Evolutionary conservation across 208 protist species (phyloP).

Genomic region (Leishmania tarentolae): DNA sequence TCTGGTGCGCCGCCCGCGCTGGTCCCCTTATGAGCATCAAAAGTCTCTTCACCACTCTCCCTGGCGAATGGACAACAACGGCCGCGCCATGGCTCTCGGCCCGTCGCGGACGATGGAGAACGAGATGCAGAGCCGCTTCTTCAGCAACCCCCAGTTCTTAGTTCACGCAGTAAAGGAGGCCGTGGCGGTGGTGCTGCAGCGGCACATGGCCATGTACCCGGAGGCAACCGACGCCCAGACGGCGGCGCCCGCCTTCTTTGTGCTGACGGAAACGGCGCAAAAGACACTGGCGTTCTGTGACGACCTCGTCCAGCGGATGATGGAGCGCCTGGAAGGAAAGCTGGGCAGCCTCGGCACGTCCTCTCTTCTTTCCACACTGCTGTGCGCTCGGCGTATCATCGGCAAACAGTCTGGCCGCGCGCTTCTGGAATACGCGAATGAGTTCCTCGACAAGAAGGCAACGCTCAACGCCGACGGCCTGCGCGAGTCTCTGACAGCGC

Average conservation of each 20-base stretch:
- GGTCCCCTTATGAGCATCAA: constrained; percentile 78
- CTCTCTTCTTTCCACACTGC: constrained; percentile 61
- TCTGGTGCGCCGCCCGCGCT: constrained; percentile 66
- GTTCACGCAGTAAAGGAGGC: constrained; percentile 65
- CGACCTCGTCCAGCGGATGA: constrained; percentile 56
- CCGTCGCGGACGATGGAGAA: constrained; percentile 50
- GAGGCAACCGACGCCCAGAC: constrained; percentile 32
- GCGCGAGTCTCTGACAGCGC: constrained; percentile 63
- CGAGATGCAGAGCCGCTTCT: constrained; percentile 87
- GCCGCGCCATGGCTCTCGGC: constrained; percentile 72
- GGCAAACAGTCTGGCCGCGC: constrained; percentile 56
- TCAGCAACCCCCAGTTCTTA: constrained; percentile 86
- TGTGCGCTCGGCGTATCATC: constrained; percentile 62
- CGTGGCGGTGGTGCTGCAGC: constrained; percentile 48
- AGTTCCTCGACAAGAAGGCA: constrained; percentile 62
- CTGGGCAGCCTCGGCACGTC: constrained; percentile 57
- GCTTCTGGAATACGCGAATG: constrained; percentile 54
- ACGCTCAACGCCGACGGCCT: constrained; percentile 19
- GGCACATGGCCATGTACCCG: constrained; percentile 36
- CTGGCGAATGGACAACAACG: constrained; percentile 80
- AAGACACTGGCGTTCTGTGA: constrained; percentile 57
- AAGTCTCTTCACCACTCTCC: constrained; percentile 77
- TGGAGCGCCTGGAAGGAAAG: constrained; percentile 35
- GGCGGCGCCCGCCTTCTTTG: constrained; percentile 23
- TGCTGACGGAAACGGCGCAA: constrained; percentile 26